These are phyloP conservation scores for Botryotinia globosa DNA, from an alignment of 2,329 filamentous ascomycete genomes.

Conservation along the genomic window DNA sequence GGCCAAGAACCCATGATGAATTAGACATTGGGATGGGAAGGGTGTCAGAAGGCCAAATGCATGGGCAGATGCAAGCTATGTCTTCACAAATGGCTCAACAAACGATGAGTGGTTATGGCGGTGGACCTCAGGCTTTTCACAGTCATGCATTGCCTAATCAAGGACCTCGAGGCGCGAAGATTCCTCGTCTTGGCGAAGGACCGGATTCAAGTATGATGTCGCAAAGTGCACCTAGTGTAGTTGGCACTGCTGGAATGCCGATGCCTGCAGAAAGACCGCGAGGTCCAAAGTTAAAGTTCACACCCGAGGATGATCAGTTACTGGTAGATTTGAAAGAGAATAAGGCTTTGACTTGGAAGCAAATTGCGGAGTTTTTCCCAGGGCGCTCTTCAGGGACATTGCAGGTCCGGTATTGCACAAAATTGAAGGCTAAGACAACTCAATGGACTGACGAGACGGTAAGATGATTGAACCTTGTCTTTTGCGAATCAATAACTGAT, in stretches of 20 bases:
- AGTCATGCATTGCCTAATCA: constrained; percentile 79
- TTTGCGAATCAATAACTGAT: constrained; percentile 27
- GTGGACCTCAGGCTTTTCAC: constrained; percentile 51
- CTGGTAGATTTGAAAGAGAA: constrained; percentile 91
- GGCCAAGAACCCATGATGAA: constrained; percentile 51
- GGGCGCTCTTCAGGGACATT: constrained; percentile 85
- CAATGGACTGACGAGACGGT: constrained; percentile 94
- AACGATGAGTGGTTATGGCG: constrained; percentile 47
- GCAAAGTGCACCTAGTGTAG: constrained; percentile 73
- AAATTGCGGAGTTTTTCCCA: constrained; percentile 95
- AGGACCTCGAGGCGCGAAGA: constrained; percentile 60
- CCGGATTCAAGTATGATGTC: constrained; percentile 42
- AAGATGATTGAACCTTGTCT: constrained; percentile 41
- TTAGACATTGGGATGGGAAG: constrained; percentile 49
- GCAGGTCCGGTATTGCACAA: constrained; percentile 93
- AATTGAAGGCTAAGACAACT: constrained; percentile 89
- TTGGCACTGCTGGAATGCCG: constrained; percentile 86
- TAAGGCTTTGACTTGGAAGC: constrained; percentile 93
- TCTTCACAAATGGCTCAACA: constrained; percentile 57
- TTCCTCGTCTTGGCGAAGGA: constrained; percentile 58
- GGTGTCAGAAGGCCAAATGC: constrained; percentile 44
- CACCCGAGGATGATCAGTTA: constrained; percentile 83
- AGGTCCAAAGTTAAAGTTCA: constrained; percentile 91
- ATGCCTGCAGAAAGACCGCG: constrained; percentile 74
- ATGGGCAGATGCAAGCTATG: constrained; percentile 42